Percentiles rank a stretch among this genome's conserved stretches.
Evolutionary conservation across 2,329 filamentous ascomycete species (phyloP).

Genomic region (Lachnellula cervina): DNA sequence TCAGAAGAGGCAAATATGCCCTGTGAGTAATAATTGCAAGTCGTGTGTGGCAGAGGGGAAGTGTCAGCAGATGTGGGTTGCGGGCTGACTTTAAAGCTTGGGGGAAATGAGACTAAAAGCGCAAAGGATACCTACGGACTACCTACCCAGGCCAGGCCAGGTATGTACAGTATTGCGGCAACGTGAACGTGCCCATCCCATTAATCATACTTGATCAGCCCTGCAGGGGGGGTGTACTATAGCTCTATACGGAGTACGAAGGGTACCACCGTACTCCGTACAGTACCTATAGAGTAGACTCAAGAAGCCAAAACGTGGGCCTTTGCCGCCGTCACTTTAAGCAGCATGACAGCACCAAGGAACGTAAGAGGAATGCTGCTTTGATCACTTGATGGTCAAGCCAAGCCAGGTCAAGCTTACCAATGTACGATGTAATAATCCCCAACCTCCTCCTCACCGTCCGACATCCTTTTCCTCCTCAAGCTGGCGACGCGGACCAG

Average conservation of each 20-base stretch:
- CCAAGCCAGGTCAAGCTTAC: not conserved
- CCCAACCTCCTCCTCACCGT: not conserved
- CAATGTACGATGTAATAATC: too few relatives aligned
- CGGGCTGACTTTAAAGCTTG: conserved; percentile 22
- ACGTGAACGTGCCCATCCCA: not conserved
- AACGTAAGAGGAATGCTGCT: not conserved
- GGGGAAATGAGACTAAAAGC: conserved; percentile 1
- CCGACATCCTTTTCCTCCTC: not conserved
- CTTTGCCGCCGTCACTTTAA: not conserved
- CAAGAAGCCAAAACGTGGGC: not conserved
- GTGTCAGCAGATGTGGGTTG: conserved; percentile 28
- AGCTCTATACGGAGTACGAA: too few relatives aligned
- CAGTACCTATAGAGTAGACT: too few relatives aligned
- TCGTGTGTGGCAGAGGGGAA: not conserved
- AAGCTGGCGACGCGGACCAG: not conserved
- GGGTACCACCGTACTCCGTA: too few relatives aligned
- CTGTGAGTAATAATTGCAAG: not conserved
- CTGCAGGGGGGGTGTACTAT: too few relatives aligned
- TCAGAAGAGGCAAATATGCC: not conserved
- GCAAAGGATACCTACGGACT: not conserved
- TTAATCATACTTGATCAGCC: not conserved
- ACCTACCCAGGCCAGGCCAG: too few relatives aligned
- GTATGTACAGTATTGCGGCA: not conserved
- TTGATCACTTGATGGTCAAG: not conserved
- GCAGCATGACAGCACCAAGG: not conserved